Evolutionary conservation across 257 asterid species (phyloP).

Genomic region (Schizonepeta tenuifolia): DNA sequence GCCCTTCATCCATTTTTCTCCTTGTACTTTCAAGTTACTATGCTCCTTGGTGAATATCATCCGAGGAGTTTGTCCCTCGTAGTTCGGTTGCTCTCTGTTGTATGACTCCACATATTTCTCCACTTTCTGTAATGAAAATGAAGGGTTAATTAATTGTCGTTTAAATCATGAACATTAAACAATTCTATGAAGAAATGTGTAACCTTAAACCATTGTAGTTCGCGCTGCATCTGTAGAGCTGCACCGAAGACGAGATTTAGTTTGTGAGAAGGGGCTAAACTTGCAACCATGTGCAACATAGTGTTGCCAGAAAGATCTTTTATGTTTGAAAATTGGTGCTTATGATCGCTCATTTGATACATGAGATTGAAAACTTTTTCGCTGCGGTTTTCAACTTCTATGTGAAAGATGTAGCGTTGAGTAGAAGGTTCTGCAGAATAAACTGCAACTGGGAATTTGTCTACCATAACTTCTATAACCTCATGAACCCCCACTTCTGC

Average conservation of each 20-base stretch:
- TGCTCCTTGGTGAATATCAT: not conserved
- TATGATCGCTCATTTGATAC: constrained; percentile 12
- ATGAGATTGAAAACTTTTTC: constrained; percentile 22
- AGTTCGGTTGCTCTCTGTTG: not conserved
- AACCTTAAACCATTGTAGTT: constrained; percentile 40
- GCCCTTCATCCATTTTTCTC: constrained; percentile 37
- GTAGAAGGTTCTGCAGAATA: not conserved
- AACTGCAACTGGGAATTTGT: constrained; percentile 18
- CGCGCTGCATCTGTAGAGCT: constrained; percentile 39
- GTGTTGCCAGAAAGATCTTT: not conserved
- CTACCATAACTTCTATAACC: constrained; percentile 27
- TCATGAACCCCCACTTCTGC: constrained; percentile 34
- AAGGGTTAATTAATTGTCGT: too few species aligned
- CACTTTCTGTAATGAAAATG: not conserved
- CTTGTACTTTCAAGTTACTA: not conserved
- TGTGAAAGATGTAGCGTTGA: constrained; percentile 19
- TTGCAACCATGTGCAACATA: constrained; percentile 28
- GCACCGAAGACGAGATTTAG: constrained; percentile 29
- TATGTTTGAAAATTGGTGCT: not conserved
- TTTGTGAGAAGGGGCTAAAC: constrained; percentile 32
- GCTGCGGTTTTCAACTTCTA: constrained; percentile 23
- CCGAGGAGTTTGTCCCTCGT: not conserved
- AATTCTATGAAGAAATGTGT: too few species aligned
- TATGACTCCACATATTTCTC: not conserved
- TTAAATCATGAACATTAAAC: too few species aligned